Conservation (phyloP, 176 grass and related monocot genomes). For the bread wheat (Triticum aestivum) region IWGSC_CS_RefSeq_v2.1 NC_057810.1:422740079-422740578, state of each 20-base stretch:
- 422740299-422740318: slow-evolving; percentile 24
- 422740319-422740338: not conserved
- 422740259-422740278: not conserved
- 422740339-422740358: not conserved
- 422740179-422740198: slow-evolving; percentile 29
- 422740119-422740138: slow-evolving; percentile 7
- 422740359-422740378: not conserved
- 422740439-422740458: slow-evolving; percentile 46
- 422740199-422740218: not conserved
- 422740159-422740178: slow-evolving; percentile 2
- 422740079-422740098: slow-evolving; percentile 25
- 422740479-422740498: slow-evolving; percentile 38
- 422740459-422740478: slow-evolving; percentile 45
- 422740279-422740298: slow-evolving; percentile 27
- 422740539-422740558: not conserved
- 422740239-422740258: not conserved
- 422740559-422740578: slow-evolving; percentile 8
- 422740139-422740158: slow-evolving; percentile 1
- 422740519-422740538: not conserved
- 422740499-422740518: not conserved
- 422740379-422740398: not conserved
- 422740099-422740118: slow-evolving; percentile 12
- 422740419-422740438: slow-evolving; percentile 56
- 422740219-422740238: not conserved
- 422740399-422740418: not conserved